Percentiles rank a stretch among this genome's conserved stretches.
These are phyloP conservation scores for Verticillium zaregamsianum DNA, from an alignment of 2,329 filamentous ascomycete species.

Conservation along the genomic window DNA sequence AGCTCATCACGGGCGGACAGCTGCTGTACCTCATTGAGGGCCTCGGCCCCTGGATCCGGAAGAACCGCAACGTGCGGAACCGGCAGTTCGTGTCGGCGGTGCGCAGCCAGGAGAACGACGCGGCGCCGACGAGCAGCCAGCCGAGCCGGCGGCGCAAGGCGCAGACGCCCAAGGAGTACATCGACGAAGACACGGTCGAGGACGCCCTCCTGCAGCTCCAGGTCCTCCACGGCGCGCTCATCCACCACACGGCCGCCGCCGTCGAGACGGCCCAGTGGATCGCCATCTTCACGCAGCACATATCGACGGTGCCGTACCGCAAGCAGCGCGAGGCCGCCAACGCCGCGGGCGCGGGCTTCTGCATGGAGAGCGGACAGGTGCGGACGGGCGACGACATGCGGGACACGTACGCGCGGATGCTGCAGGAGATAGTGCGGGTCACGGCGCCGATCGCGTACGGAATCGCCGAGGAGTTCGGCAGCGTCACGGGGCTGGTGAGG, in stretches of 20 bases:
- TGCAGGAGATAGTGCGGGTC: constrained; percentile 69
- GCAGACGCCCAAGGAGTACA: constrained; percentile 37
- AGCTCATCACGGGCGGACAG: constrained; percentile 45
- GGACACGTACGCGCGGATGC: constrained; percentile 71
- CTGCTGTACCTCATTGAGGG: constrained; percentile 72
- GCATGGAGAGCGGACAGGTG: constrained; percentile 76
- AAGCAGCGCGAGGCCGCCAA: constrained; percentile 43
- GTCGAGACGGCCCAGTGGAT: constrained; percentile 71
- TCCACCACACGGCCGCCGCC: constrained; percentile 62
- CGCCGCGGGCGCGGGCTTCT: constrained; percentile 60
- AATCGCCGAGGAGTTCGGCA: constrained; percentile 57
- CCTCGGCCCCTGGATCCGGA: constrained; percentile 60
- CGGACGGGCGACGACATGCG: constrained; percentile 59
- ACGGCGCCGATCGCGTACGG: constrained; percentile 71
- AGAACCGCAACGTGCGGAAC: constrained; percentile 64
- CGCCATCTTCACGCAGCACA: constrained; percentile 69
- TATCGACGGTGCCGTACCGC: constrained; percentile 71
- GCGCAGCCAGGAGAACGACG: constrained; percentile 34
- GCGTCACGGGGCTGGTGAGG: constrained; percentile 51
- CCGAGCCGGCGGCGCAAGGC: constrained; percentile 32
- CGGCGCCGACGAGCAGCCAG: constrained; percentile 17
- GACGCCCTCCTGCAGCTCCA: constrained; percentile 68
- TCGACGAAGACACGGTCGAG: constrained; percentile 67
- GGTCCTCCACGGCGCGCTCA: constrained; percentile 59
- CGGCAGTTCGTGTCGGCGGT: constrained; percentile 64